A percentile compares a stretch with the other conserved stretches of the same genome.
Evolutionary conservation across 2,329 filamentous ascomycete genomes (phyloP).

Genomic region (Simplicillium sp.): DNA sequence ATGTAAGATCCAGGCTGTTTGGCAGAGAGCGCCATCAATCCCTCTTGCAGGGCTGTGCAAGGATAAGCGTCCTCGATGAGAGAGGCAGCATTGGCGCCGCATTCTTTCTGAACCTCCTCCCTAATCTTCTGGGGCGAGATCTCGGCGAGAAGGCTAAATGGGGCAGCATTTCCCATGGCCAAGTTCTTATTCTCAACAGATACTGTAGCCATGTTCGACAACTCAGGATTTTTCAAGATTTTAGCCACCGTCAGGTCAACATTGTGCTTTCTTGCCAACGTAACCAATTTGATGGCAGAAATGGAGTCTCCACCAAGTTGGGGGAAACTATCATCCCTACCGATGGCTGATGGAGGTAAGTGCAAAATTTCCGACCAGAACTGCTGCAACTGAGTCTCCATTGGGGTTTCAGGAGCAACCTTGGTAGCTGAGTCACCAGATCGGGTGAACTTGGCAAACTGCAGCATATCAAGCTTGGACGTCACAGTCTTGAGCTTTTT

Average conservation of each 20-base stretch:
- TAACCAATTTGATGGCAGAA: slow-evolving; percentile 11
- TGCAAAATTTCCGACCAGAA: slow-evolving; percentile 4
- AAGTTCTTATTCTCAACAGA: no score
- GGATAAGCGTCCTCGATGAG: slow-evolving; percentile 10
- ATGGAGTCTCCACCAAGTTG: slow-evolving; percentile 12
- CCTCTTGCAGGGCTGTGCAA: slow-evolving; percentile 12
- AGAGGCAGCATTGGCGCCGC: no score
- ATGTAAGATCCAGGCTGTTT: slow-evolving; percentile 1
- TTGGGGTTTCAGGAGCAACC: background rate
- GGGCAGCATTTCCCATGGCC: no score
- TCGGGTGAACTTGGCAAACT: background rate
- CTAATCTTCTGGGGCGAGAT: background rate
- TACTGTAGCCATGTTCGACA: no score
- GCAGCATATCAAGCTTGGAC: background rate
- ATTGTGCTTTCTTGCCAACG: slow-evolving; percentile 2
- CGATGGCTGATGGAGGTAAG: no score
- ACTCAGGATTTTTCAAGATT: no score
- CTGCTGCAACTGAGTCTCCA: background rate
- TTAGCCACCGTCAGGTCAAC: no score
- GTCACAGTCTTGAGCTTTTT: slow-evolving; percentile 1
- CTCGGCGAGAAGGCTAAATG: background rate
- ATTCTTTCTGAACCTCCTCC: no score
- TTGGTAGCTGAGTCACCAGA: no score
- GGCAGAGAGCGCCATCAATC: slow-evolving; percentile 4
- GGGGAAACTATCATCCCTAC: no score